These are phyloP conservation scores for Stipa capillata DNA, from an alignment of 176 grass and related monocot genomes.

Conservation along the genomic window DNA sequence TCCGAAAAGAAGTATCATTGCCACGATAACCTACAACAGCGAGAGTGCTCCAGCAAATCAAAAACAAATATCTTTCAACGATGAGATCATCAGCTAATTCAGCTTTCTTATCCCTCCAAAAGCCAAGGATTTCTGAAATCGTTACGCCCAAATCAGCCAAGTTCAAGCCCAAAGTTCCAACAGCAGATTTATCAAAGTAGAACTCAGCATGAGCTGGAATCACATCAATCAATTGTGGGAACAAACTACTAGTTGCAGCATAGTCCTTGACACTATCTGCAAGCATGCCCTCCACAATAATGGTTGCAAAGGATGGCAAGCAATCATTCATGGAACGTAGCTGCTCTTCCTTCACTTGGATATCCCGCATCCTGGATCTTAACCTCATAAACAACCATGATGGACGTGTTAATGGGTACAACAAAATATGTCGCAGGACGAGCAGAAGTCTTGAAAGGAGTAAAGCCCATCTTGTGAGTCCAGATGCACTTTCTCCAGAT, in stretches of 20 bases:
- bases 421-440: slow-evolving; percentile 66
- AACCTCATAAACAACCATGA: slow-evolving; percentile 81
- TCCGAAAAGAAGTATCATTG: slow-evolving; percentile 20
- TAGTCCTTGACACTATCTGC: slow-evolving; percentile 47
- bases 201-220: slow-evolving; percentile 41
- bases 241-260: slow-evolving; percentile 38
- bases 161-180: slow-evolving; percentile 51
- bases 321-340: slow-evolving; percentile 38
- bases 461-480: slow-evolving; percentile 84
- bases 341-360: slow-evolving; percentile 36
- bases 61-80: slow-evolving; percentile 82
- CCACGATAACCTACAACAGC: slow-evolving; percentile 33
- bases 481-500: slow-evolving; percentile 23
- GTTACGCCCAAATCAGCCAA: slow-evolving; percentile 35
- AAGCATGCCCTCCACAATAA: slow-evolving; percentile 47
- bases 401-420: slow-evolving; percentile 64
- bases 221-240: slow-evolving; percentile 78
- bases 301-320: slow-evolving; percentile 58
- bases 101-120: slow-evolving; percentile 61
- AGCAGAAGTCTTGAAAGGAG: slow-evolving; percentile 71
- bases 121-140: slow-evolving; percentile 58
- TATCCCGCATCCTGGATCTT: slow-evolving; percentile 75
- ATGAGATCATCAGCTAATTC: slow-evolving; percentile 68
- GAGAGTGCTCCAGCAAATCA: slow-evolving; percentile 68
- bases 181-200: slow-evolving; percentile 35